Conservation (phyloP, 208 protist genomes). For the Strigomonas culicis region DNA sequence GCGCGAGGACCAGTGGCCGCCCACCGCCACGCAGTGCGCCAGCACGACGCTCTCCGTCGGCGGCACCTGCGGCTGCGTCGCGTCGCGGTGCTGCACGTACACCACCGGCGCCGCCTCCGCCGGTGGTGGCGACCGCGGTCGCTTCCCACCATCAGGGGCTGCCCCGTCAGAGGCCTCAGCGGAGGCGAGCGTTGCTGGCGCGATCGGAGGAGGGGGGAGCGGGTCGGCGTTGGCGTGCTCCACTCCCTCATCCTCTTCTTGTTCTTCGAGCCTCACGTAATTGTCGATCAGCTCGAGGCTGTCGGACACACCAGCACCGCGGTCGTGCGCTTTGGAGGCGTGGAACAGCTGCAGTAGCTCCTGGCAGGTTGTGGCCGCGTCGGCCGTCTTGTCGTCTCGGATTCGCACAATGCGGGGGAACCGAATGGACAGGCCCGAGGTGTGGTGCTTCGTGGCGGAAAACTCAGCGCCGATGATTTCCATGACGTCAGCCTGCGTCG, state of each 20-base stretch:
- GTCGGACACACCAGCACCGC: conserved; percentile 14
- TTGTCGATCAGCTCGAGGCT: conserved; percentile 19
- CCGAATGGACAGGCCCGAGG: conserved; percentile 51
- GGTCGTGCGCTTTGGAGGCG: conserved; percentile 20
- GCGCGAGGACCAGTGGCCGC: conserved; percentile 29
- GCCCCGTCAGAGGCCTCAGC: too few relatives aligned
- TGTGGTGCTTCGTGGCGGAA: conserved; percentile 37
- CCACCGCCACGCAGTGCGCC: conserved; percentile 31
- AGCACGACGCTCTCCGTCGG: conserved; percentile 27
- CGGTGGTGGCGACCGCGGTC: not conserved
- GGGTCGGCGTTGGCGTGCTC: not conserved
- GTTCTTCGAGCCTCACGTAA: conserved; percentile 19
- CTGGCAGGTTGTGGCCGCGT: conserved; percentile 43
- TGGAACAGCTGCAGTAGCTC: conserved; percentile 50
- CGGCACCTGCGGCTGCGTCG: conserved; percentile 15
- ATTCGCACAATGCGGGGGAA: conserved; percentile 73
- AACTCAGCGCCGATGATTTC: conserved; percentile 77
- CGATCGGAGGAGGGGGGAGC: not conserved
- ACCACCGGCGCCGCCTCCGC: not conserved
- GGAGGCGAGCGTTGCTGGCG: not conserved
- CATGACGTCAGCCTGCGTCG: conserved; percentile 53
- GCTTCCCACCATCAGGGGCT: too few relatives aligned
- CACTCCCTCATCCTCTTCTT: conserved; percentile 11
- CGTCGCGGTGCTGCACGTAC: conserved; percentile 18
- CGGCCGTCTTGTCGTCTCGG: conserved; percentile 61